phyloP scores from a whole-genome alignment of 139 green algal species.

The Volvox reticuliferus region DNA sequence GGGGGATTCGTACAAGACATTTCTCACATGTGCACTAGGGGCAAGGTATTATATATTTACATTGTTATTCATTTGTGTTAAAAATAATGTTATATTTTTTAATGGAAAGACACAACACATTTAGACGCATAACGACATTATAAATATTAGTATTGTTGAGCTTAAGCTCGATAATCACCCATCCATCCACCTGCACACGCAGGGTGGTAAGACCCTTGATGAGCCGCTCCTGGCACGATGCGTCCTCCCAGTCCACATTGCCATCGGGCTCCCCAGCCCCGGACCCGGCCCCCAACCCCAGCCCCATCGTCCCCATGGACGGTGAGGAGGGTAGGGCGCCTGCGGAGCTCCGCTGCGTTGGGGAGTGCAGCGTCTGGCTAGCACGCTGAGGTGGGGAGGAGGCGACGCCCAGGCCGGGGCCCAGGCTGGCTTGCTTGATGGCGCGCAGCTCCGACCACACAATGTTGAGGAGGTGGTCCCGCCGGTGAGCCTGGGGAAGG shows the following conservation, averaged over 20 bases:
- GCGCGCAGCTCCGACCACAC: constrained; percentile 17
- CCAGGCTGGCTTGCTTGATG: not conserved
- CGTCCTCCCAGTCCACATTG: constrained; percentile 22
- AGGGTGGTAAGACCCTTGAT: constrained; percentile 28
- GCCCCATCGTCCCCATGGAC: not conserved
- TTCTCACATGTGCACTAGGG: too few species aligned
- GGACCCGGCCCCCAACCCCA: not conserved
- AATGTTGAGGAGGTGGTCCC: constrained; percentile 39
- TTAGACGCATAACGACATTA: too few species aligned
- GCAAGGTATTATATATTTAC: too few species aligned
- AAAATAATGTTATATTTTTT: too few species aligned
- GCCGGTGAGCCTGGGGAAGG: constrained; percentile 2
- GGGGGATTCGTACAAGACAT: too few species aligned
- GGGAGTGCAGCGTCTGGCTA: not conserved
- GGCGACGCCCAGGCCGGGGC: not conserved
- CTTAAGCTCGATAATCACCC: not conserved
- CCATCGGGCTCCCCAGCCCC: not conserved
- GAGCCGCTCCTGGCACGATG: constrained; percentile 17
- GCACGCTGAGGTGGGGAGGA: not conserved
- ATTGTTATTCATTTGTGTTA: too few species aligned
- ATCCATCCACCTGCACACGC: constrained; percentile 1
- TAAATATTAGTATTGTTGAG: too few species aligned
- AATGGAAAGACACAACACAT: too few species aligned
- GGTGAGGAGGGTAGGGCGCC: not conserved
- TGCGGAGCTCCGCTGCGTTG: not conserved